Conservation (phyloP, 805 yeast genomes). For the Ogataea sp. region DNA sequence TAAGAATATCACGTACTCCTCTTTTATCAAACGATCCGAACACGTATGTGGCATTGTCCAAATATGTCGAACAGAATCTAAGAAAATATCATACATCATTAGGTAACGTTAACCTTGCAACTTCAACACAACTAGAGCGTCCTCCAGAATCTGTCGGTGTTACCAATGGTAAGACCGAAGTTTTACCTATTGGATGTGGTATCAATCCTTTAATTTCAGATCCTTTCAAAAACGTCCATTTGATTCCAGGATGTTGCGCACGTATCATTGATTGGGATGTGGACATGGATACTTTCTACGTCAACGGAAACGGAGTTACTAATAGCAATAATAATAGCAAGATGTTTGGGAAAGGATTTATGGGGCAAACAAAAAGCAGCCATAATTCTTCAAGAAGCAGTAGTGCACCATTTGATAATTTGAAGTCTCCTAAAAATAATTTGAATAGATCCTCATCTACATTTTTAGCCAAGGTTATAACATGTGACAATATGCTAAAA, state of each 20-base stretch:
- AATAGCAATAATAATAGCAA: conserved; percentile 5
- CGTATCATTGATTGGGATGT: conserved; percentile 12
- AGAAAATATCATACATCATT: conserved; percentile 27
- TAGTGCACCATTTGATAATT: conserved; percentile 5
- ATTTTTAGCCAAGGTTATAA: conserved; percentile 24
- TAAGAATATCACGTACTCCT: conserved; percentile 29
- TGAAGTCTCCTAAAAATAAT: conserved; percentile 23
- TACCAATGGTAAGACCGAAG: conserved; percentile 25
- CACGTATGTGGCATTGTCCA: conserved; percentile 45
- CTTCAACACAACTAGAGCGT: conserved; percentile 24
- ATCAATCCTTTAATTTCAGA: conserved; percentile 47
- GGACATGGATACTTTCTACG: neutral
- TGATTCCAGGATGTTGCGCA: conserved; percentile 46
- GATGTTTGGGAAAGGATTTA: neutral
- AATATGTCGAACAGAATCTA: conserved; percentile 37
- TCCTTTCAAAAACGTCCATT: conserved; percentile 41
- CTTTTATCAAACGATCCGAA: conserved; percentile 33
- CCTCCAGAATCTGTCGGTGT: conserved; percentile 25
- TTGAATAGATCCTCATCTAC: conserved; percentile 24
- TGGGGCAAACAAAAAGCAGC: conserved; percentile 4
- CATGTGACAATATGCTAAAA: conserved; percentile 22
- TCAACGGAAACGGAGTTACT: too few relatives aligned
- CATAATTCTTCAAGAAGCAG: neutral
- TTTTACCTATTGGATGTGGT: conserved; percentile 40
- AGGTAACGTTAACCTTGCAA: conserved; percentile 24